Conservation (phyloP, 768 basidiomycete genomes). For the Naganishia vishniacii region DNA sequence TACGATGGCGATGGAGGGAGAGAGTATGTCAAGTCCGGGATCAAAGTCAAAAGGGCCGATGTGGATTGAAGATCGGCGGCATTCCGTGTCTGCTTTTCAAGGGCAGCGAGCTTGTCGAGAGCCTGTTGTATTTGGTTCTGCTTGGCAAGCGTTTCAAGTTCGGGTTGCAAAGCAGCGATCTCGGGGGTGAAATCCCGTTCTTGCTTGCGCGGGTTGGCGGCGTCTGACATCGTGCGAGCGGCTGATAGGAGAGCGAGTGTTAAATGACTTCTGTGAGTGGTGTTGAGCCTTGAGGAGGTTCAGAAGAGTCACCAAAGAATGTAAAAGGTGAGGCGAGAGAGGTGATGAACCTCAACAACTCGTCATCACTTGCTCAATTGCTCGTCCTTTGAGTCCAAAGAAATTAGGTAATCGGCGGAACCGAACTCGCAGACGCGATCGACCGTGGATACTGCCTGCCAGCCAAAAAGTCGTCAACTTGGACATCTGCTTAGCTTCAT, state of each 20-base stretch:
- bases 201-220: slow-evolving; percentile 39
- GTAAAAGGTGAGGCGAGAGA: not conserved
- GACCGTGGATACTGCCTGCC: not conserved
- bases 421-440: not conserved
- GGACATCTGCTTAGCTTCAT: not conserved
- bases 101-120: slow-evolving; percentile 75
- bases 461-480: slow-evolving; percentile 18
- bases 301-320: not conserved
- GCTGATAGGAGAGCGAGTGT: not conserved
- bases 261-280: not conserved
- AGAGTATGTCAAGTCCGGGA: slow-evolving; percentile 16
- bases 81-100: slow-evolving; percentile 97
- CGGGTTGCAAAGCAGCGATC: slow-evolving; percentile 68
- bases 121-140: slow-evolving; percentile 79
- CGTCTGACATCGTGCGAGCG: not conserved
- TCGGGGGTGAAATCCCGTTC: slow-evolving; percentile 70
- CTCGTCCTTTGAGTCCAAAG: not conserved
- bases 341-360: not conserved
- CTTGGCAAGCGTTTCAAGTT: slow-evolving; percentile 64
- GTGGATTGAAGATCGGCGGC: slow-evolving; percentile 93
- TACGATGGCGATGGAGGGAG: slow-evolving; percentile 61
- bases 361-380: slow-evolving; percentile 16
- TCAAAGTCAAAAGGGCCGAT: slow-evolving; percentile 64
- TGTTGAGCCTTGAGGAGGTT: too few relatives aligned
- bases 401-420: not conserved